Conservation (phyloP, 768 basidiomycete species). For the Lentinula aciculospora region DNA sequence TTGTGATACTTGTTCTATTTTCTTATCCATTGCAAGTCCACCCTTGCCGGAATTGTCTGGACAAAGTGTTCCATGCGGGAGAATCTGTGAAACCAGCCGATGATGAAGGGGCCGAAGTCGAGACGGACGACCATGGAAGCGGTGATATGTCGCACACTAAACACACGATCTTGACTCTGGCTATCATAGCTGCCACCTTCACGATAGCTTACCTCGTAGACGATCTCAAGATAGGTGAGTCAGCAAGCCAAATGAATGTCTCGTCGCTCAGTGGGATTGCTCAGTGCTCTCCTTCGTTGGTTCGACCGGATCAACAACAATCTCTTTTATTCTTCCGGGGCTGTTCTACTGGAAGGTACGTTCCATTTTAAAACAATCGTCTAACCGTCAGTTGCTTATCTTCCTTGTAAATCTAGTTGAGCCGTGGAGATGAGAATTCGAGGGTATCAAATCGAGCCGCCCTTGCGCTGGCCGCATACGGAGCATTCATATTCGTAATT, state of each 20-base stretch:
- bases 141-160: slow-evolving; percentile 63
- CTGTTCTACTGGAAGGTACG: slow-evolving; percentile 88
- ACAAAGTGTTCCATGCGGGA: slow-evolving; percentile 72
- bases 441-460: slow-evolving; percentile 52
- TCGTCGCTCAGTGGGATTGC: slow-evolving; percentile 5
- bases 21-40: slow-evolving; percentile 94
- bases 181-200: slow-evolving; percentile 61
- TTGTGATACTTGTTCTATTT: slow-evolving; percentile 84
- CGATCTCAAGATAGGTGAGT: slow-evolving; percentile 69
- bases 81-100: slow-evolving; percentile 28
- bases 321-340: slow-evolving; percentile 94
- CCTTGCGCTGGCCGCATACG: slow-evolving; percentile 69
- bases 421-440: slow-evolving; percentile 55
- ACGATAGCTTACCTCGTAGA: slow-evolving; percentile 74
- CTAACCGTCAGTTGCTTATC: neutral
- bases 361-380: neutral
- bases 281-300: slow-evolving; percentile 94
- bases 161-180: slow-evolving; percentile 64
- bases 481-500: slow-evolving; percentile 74
- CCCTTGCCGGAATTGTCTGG: slow-evolving; percentile 87
- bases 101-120: slow-evolving; percentile 29
- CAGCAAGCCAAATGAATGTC: neutral
- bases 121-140: slow-evolving; percentile 48
- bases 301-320: slow-evolving; percentile 92
- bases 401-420: slow-evolving; percentile 41